Evolutionary conservation across 31 red algal species (phyloP).

Genomic region (Porphyra umbilicalis): DNA sequence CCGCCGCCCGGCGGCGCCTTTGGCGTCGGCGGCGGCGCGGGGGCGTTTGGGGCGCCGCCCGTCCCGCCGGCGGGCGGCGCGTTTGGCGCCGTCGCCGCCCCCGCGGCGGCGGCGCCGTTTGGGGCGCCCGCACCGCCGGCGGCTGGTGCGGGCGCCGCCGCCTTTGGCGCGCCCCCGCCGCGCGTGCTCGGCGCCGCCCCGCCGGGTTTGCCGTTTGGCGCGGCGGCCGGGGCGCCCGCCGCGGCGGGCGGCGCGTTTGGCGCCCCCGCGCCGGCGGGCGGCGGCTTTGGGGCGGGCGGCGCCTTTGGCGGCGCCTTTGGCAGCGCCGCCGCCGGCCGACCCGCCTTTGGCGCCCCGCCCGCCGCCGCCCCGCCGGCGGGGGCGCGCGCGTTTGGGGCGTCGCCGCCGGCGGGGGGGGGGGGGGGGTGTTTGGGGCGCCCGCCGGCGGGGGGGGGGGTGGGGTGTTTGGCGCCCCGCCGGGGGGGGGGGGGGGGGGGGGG

Average conservation of each 20-base stretch:
- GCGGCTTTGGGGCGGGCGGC: neutral
- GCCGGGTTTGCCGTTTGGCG: no score
- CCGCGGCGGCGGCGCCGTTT: neutral
- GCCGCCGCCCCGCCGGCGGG: neutral
- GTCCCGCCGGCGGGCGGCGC: neutral
- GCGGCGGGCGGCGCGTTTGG: neutral
- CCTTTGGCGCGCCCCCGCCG: no score
- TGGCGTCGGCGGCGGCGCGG: neutral
- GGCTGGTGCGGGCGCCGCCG: neutral
- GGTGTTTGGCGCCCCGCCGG: neutral
- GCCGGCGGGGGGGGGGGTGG: neutral
- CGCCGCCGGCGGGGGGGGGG: neutral
- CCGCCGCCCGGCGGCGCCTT: neutral
- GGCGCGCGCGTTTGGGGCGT: neutral
- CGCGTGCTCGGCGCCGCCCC: no score
- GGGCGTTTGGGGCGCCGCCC: neutral
- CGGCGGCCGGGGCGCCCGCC: neutral
- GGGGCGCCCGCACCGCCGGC: neutral
- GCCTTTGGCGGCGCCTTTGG: neutral
- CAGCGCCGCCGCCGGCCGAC: no score
- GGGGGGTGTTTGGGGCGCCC: neutral
- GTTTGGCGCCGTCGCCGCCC: neutral
- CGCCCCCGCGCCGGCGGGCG: neutral
- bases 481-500: neutral
- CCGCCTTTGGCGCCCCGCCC: no score